Evolutionary conservation across 768 basidiomycete species (phyloP), one percentile per base, ranked within the genome.

Genomic region (Gymnopilus junonius): DNA sequence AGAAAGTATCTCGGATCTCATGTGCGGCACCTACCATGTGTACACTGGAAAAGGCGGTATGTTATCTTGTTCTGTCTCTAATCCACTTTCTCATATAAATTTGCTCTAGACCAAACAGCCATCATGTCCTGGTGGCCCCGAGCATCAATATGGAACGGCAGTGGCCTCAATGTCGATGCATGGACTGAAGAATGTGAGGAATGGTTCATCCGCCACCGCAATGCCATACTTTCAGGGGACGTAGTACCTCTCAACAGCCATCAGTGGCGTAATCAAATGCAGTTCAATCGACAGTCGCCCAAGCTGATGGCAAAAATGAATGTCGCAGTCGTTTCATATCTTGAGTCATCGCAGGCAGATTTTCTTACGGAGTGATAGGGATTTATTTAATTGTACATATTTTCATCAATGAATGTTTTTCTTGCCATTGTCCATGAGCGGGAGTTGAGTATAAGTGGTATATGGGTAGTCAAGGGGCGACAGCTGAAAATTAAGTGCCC

Each of bases 181-280:
- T 73, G 72, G 72, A 66, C 69, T 0, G 39, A 59, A 6, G 51
- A 64, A 37, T 65, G 67, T 35, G 68, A 73, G 25, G 50, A 53
- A 10, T 73, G 69, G 71, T 73, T 63, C 58, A 57, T 59, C 23
- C 37, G 48, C 17, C 62, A 55, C 2, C 54, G 68, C 1, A 23
- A 58, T 3, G n/a, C 31, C 3, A 66, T 67, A 29, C 27, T 61
- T 10, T 57, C 66, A 20, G 50, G 58, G 15, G 20, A n/a, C 14
- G 39, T 34, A n/a, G 4, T 20, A n/a, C 61, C 65, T 15, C 17
- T 55, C 25, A 53, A 4, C 2, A 23, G 42, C 29, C 8, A 32
- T 12, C 51, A 55, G 31, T 66, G 65, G 65, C 20, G 58, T 17
- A 23, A 15, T 25, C 7, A 53, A 10, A 35, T 58, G 17, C 42